These are phyloP conservation scores for Syzygium malaccense DNA, from an alignment of 441 rosid genomes.

Conservation along the genomic window DNA sequence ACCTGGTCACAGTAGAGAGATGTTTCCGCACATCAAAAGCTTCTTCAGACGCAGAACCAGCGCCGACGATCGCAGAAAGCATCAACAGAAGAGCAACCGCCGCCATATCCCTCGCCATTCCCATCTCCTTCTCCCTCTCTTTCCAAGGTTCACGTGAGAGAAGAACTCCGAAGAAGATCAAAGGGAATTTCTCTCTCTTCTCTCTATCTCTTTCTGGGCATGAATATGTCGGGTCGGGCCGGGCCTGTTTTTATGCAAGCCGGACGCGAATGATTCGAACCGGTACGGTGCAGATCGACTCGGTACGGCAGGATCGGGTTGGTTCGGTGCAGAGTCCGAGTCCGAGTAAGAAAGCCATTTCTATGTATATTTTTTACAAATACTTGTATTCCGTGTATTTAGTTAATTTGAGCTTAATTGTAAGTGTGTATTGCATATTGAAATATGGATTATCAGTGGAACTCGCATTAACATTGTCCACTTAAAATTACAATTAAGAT, in stretches of 20 bases:
- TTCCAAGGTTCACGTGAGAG: not conserved
- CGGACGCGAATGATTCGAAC: not conserved
- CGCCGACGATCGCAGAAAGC: conserved; percentile 9
- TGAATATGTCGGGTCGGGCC: not conserved
- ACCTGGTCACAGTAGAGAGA: conserved; percentile 80
- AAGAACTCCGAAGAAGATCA: not conserved
- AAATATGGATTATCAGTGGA: not conserved
- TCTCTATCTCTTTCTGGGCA: not conserved
- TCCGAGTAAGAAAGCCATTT: not conserved
- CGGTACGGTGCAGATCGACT: not conserved
- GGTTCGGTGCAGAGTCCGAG: not conserved
- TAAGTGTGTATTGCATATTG: not conserved
- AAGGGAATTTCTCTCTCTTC: not conserved
- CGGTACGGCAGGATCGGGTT: not conserved
- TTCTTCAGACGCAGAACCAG: conserved; percentile 33
- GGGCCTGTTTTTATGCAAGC: not conserved
- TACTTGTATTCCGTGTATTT: not conserved
- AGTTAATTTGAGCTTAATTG: not conserved
- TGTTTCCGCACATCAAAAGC: conserved; percentile 71
- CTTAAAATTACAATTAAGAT: not conserved
- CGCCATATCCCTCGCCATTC: conserved; percentile 14
- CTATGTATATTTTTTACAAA: not conserved
- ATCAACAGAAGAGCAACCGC: conserved; percentile 16
- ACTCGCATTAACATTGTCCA: not conserved
- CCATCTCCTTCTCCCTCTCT: not conserved